phyloP scores from a whole-genome alignment of 805 yeast genomes.

The Barnettozyma salicaria region DNA sequence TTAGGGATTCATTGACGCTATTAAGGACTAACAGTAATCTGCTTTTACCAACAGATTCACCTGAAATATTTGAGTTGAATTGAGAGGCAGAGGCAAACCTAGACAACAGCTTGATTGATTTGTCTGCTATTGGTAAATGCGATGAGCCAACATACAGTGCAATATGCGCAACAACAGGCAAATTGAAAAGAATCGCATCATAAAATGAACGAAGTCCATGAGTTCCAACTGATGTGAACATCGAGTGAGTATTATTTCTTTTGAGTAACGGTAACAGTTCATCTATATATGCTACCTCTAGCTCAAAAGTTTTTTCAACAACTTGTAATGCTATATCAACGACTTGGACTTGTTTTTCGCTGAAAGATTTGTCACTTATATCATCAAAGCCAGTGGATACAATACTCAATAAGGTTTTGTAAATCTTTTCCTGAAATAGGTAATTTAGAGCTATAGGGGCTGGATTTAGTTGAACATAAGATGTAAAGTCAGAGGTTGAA shows the following conservation, averaged over 20 bases:
- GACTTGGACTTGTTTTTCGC: conserved; percentile 30
- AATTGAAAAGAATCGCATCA: conserved; percentile 64
- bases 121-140: conserved; percentile 43
- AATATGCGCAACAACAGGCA: conserved; percentile 68
- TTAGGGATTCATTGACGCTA: conserved; percentile 69
- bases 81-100: conserved; percentile 43
- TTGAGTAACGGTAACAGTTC: conserved; percentile 46
- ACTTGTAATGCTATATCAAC: conserved; percentile 40
- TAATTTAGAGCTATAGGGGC: conserved; percentile 58
- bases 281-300: conserved; percentile 57
- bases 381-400: conserved; percentile 56
- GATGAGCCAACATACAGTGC: conserved; percentile 67
- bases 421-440: conserved; percentile 54
- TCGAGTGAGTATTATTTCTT: conserved; percentile 28
- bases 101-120: conserved; percentile 47
- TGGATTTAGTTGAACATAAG: conserved; percentile 61
- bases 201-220: conserved; percentile 59
- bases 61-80: conserved; percentile 33
- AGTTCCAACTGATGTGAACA: conserved; percentile 39
- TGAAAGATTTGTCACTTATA: conserved; percentile 34
- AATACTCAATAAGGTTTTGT: conserved; percentile 49
- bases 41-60: conserved; percentile 42
- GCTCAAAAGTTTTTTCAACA: conserved; percentile 38
- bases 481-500: conserved; percentile 37
- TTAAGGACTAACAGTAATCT: conserved; percentile 65